Conservation (phyloP, 1,284 basidiomycete genomes). For the Blastosporella zonata region DNA sequence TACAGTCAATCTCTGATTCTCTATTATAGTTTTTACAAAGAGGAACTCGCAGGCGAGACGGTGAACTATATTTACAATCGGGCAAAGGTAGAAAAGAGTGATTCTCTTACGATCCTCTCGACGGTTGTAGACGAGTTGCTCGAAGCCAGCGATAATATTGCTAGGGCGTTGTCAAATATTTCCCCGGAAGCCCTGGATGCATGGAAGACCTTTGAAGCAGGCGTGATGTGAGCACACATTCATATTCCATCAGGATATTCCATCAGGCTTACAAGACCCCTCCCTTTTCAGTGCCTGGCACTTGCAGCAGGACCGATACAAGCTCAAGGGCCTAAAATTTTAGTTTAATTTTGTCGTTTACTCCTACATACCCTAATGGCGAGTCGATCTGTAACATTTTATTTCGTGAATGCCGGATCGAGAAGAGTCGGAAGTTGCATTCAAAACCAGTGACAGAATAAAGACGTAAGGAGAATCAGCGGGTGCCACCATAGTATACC, state of each 20-base stretch:
- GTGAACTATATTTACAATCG: constrained; percentile 15
- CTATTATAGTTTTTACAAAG: constrained; percentile 14
- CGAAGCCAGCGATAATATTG: constrained; percentile 3
- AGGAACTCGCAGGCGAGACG: constrained; percentile 13
- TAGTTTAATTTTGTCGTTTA: not conserved
- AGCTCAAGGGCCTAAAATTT: constrained; percentile 1
- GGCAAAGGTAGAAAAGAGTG: constrained; percentile 5
- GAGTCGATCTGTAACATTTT: no score
- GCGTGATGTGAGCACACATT: constrained; percentile 6
- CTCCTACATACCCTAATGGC: no score
- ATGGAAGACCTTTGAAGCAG: constrained; percentile 10
- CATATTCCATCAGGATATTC: not conserved
- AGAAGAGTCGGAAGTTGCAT: no score
- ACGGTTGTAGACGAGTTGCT: constrained; percentile 9
- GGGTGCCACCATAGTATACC: no score
- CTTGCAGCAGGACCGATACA: constrained; percentile 9
- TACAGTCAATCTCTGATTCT: no score
- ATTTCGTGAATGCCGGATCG: no score
- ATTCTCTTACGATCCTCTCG: constrained; percentile 1
- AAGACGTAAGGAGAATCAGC: no score
- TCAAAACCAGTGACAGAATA: no score
- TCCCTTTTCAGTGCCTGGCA: constrained; percentile 7
- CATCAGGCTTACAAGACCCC: not conserved
- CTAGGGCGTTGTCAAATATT: not conserved
- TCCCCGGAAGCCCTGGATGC: constrained; percentile 2